These are phyloP conservation scores for Aspergillus sp. DNA, from an alignment of 2,329 filamentous ascomycete species.

Conservation along the genomic window DNA sequence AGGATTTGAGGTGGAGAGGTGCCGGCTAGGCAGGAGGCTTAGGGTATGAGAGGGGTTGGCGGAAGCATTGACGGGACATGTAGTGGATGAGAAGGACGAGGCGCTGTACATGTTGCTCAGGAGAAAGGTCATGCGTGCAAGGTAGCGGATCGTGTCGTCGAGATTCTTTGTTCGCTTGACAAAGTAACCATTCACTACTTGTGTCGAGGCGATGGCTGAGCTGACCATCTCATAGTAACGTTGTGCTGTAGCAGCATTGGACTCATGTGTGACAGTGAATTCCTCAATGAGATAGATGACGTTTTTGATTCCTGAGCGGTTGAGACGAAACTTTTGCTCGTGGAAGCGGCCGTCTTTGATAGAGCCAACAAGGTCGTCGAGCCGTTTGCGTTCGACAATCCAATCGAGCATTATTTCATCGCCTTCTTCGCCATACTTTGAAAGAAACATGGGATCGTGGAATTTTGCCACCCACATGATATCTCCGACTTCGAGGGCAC, in stretches of 20 bases:
- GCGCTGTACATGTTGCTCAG: conserved; percentile 65
- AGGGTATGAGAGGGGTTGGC: conserved; percentile 45
- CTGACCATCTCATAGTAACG: conserved; percentile 70
- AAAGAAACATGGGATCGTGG: conserved; percentile 61
- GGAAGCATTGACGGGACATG: neutral
- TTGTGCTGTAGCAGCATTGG: conserved; percentile 42
- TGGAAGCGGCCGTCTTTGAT: conserved; percentile 83
- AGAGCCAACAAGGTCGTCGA: conserved; percentile 78
- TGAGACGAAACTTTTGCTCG: conserved; percentile 81
- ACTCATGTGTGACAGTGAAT: conserved; percentile 62
- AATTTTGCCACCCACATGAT: conserved; percentile 79
- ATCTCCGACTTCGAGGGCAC: conserved; percentile 73
- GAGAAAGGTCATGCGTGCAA: conserved; percentile 71
- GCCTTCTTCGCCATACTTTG: conserved; percentile 57
- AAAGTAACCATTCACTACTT: conserved; percentile 79
- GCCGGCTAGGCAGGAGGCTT: conserved; percentile 66
- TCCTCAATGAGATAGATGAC: conserved; percentile 81
- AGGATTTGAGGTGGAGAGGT: conserved; percentile 65
- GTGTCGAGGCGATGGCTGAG: conserved; percentile 75
- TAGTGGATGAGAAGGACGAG: neutral
- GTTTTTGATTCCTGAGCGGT: conserved; percentile 72
- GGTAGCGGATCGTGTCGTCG: conserved; percentile 77
- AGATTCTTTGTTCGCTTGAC: conserved; percentile 75
- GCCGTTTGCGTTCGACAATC: conserved; percentile 79
- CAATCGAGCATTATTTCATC: conserved; percentile 78